phyloP scores from a whole-genome alignment of 345 rosid genomes.

The Acer campestre region DNA sequence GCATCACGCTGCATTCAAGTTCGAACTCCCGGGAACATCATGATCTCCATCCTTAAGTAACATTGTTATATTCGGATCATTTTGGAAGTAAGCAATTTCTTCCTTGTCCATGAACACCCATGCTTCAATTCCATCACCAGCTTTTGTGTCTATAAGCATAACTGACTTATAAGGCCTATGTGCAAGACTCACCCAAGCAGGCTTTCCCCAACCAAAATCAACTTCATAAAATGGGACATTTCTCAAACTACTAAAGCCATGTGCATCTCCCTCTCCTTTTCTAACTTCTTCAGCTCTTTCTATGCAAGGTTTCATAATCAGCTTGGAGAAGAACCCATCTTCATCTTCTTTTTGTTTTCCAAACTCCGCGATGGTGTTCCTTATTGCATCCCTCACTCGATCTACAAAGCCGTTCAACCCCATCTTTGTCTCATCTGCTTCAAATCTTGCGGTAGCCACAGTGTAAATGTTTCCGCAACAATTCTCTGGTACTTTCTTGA shows the following conservation, averaged over 20 bases:
- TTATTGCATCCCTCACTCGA: neutral
- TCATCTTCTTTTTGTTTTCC: neutral
- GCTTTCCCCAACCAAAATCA: neutral
- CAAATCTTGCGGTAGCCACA: neutral
- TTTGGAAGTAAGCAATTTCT: too few relatives aligned
- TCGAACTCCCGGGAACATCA: too few relatives aligned
- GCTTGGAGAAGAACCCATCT: neutral
- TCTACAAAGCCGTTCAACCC: neutral
- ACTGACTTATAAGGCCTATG: neutral
- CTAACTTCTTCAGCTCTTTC: neutral
- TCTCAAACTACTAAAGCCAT: neutral
- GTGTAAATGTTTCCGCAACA: neutral
- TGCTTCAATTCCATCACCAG: neutral
- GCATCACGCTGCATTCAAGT: too few relatives aligned
- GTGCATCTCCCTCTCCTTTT: neutral
- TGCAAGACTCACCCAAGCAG: neutral
- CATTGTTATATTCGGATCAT: too few relatives aligned
- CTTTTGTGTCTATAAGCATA: neutral
- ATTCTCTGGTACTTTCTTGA: too few relatives aligned
- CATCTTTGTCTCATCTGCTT: neutral
- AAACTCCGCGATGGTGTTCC: neutral
- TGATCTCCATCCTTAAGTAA: too few relatives aligned
- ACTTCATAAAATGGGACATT: neutral
- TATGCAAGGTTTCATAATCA: neutral
- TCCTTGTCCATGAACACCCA: neutral